These are phyloP conservation scores for Nakazawaea peltata DNA, from an alignment of 805 yeast species.

Conservation along the genomic window DNA sequence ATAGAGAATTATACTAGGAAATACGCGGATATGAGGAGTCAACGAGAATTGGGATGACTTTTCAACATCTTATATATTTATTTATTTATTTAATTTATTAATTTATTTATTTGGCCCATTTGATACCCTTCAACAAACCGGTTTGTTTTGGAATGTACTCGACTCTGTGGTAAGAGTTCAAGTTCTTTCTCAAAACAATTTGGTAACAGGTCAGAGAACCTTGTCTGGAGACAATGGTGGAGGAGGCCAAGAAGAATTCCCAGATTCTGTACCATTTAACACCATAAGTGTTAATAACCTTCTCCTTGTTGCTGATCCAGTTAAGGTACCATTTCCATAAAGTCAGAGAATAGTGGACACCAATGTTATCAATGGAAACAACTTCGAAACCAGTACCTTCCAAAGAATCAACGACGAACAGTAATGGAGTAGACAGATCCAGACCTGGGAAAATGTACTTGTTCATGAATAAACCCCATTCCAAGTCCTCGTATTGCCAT, in stretches of 20 bases:
- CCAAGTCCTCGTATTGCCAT: conserved; percentile 92
- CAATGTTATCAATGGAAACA: conserved; percentile 77
- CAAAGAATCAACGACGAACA: conserved; percentile 66
- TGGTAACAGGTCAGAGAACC: conserved; percentile 91
- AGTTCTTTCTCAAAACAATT: conserved; percentile 82
- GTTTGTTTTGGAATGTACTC: conserved; percentile 73
- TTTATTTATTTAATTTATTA: conserved; percentile 1
- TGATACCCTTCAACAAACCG: conserved; percentile 54
- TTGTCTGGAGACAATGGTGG: conserved; percentile 83
- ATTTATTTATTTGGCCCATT: conserved; percentile 44
- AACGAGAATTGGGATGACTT: conserved; percentile 1
- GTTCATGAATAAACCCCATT: conserved; percentile 96
- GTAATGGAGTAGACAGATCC: conserved; percentile 90
- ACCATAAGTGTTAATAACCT: conserved; percentile 74
- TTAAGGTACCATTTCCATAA: conserved; percentile 92
- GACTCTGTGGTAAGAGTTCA: conserved; percentile 77
- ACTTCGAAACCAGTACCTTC: conserved; percentile 86
- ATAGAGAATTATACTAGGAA: conserved; percentile 10
- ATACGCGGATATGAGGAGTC: conserved; percentile 7
- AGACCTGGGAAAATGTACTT: conserved; percentile 97
- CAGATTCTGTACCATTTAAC: conserved; percentile 87
- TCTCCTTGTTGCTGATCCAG: conserved; percentile 81
- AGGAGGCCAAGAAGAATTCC: conserved; percentile 82
- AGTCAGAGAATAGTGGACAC: conserved; percentile 89
- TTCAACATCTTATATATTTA: background rate